These are phyloP conservation scores for Penicillium griseofulvum DNA, from an alignment of 2,329 filamentous ascomycete species.

Conservation along the genomic window DNA sequence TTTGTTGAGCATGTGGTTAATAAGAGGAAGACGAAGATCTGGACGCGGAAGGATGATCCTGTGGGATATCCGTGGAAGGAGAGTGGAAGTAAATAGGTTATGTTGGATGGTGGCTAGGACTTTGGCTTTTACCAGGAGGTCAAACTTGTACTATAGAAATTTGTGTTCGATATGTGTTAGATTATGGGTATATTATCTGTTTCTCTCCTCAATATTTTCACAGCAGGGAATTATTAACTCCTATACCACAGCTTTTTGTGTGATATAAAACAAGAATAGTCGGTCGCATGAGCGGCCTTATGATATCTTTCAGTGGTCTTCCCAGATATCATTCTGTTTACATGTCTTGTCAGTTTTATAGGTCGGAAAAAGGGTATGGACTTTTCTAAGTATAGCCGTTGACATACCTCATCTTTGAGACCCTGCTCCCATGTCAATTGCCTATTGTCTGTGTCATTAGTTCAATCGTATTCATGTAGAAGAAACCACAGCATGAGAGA, in stretches of 20 bases:
- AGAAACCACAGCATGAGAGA: too few species aligned
- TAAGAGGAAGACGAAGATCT: constrained; percentile 88
- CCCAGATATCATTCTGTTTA: too few species aligned
- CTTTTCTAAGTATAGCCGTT: too few species aligned
- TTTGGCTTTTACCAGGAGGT: not conserved
- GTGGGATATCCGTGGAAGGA: constrained; percentile 64
- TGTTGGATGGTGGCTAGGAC: not conserved
- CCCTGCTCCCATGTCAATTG: too few species aligned
- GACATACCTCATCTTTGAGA: too few species aligned
- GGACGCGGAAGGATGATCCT: constrained; percentile 77
- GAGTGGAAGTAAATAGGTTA: constrained; percentile 27
- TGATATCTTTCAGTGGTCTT: too few species aligned
- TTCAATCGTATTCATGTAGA: too few species aligned
- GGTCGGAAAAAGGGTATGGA: too few species aligned
- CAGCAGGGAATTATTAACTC: not conserved
- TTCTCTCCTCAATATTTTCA: not conserved
- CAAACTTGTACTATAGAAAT: constrained; percentile 2
- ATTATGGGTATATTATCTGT: not conserved
- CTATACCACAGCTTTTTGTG: not conserved
- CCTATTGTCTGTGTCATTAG: not conserved
- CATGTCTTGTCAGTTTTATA: too few species aligned
- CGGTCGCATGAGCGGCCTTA: too few species aligned
- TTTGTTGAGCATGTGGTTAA: constrained; percentile 85
- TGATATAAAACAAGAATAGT: not conserved
- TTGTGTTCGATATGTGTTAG: not conserved